A percentile compares a stretch with the other conserved stretches of the same genome.
These are phyloP conservation scores for Trichoderma koningiopsis DNA, from an alignment of 2,329 filamentous ascomycete genomes.

Conservation along the genomic window DNA sequence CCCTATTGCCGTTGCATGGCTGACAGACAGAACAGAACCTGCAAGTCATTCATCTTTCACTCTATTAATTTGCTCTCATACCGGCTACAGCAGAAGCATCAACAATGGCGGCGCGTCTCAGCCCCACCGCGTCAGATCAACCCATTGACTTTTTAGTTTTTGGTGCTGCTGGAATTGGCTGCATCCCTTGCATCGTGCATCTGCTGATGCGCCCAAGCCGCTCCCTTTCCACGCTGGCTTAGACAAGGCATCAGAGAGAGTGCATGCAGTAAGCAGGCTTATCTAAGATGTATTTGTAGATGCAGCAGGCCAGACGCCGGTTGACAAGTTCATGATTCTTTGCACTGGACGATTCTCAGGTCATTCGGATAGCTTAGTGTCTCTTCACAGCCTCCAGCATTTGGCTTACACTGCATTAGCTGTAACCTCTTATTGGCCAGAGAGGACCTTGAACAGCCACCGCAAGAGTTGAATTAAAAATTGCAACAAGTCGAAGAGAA, in stretches of 20 bases:
- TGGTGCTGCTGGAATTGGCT: conserved; percentile 5
- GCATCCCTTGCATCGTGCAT: neutral
- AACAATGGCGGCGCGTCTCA: neutral
- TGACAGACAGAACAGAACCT: neutral
- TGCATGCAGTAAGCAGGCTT: neutral
- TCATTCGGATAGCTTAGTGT: neutral
- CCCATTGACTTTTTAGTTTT: neutral
- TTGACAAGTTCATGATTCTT: neutral
- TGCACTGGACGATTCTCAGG: neutral
- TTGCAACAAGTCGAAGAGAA: neutral
- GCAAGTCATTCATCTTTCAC: neutral
- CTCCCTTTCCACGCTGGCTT: neutral
- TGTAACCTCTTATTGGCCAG: neutral
- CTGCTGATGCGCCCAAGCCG: neutral
- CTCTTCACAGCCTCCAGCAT: neutral
- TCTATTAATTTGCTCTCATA: neutral
- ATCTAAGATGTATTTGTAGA: neutral
- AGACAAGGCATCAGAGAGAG: neutral
- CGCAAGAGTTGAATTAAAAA: neutral
- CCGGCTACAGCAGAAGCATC: neutral
- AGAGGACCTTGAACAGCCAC: neutral
- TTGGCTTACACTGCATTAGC: neutral
- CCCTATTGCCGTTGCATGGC: no score
- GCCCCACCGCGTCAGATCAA: conserved; percentile 9
- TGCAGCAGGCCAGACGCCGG: neutral